Percentiles rank a stretch among this genome's conserved stretches.
Conservation (phyloP, 805 yeast genomes). For the Zygotorulaspora chibaensis region DNA sequence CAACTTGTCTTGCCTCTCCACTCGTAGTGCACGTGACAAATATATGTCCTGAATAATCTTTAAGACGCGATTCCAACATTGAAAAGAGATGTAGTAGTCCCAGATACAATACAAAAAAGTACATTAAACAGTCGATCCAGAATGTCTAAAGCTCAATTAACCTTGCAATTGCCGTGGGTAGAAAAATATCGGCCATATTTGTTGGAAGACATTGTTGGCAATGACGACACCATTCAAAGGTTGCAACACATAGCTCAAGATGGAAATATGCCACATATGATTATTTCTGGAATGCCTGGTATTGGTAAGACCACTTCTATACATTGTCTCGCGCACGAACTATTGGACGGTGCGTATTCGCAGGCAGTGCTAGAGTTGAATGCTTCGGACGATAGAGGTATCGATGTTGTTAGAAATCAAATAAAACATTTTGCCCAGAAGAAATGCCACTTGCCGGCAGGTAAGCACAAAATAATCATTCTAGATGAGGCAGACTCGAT, state of each 20-base stretch:
- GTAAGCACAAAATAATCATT: constrained; percentile 88
- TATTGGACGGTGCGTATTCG: constrained; percentile 65
- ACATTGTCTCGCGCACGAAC: constrained; percentile 80
- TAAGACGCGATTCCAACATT: not conserved
- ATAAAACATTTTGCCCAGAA: constrained; percentile 96
- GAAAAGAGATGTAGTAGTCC: not conserved
- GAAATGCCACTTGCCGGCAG: constrained; percentile 79
- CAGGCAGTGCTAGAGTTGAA: constrained; percentile 90
- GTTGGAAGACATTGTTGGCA: constrained; percentile 86
- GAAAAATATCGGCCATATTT: constrained; percentile 87
- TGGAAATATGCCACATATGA: constrained; percentile 96
- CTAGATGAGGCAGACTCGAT: constrained; percentile 94
- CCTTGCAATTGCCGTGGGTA: constrained; percentile 56
- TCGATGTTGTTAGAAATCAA: constrained; percentile 89
- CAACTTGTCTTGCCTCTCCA: no score
- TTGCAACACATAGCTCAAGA: constrained; percentile 79
- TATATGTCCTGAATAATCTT: no score
- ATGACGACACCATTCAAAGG: constrained; percentile 82
- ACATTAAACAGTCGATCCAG: not conserved
- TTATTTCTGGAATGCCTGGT: constrained; percentile 94
- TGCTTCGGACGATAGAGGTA: constrained; percentile 97
- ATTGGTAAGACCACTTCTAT: constrained; percentile 96
- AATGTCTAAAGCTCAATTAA: constrained; percentile 15
- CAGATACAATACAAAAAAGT: not conserved
- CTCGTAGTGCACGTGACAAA: no score